A percentile compares a stretch with the other conserved stretches of the same genome.
Conservation (phyloP, 2,329 filamentous ascomycete species). For the Macrophomina pseudophaseolina region DNA sequence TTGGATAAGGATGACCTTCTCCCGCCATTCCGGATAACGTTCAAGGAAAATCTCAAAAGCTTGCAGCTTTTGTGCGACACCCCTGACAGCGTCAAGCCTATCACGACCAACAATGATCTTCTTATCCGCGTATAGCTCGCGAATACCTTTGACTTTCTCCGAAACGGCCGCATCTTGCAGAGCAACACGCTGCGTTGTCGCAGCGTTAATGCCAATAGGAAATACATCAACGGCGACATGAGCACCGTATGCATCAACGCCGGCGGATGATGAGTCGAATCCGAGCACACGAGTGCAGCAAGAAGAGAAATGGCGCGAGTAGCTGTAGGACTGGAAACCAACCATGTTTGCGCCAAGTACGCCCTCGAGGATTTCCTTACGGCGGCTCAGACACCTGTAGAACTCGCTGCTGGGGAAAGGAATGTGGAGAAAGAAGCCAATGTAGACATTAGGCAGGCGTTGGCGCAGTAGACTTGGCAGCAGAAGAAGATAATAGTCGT, state of each 20-base stretch:
- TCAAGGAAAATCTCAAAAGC: slow-evolving; percentile 93
- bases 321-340: slow-evolving; percentile 94
- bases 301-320: slow-evolving; percentile 91
- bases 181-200: slow-evolving; percentile 74
- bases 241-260: slow-evolving; percentile 86
- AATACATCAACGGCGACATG: slow-evolving; percentile 92
- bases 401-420: slow-evolving; percentile 98
- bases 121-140: slow-evolving; percentile 81
- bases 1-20: slow-evolving; percentile 91
- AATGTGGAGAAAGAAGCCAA: slow-evolving; percentile 91
- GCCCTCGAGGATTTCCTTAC: slow-evolving; percentile 89
- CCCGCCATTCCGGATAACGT: slow-evolving; percentile 87
- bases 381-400: slow-evolving; percentile 81
- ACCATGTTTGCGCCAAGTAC: slow-evolving; percentile 90
- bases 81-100: slow-evolving; percentile 88
- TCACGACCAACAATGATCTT: slow-evolving; percentile 96
- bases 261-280: slow-evolving; percentile 84
- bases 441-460: slow-evolving; percentile 84
- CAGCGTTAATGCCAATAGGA: slow-evolving; percentile 92
- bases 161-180: slow-evolving; percentile 73
- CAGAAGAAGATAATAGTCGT: slow-evolving; percentile 92
- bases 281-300: slow-evolving; percentile 90
- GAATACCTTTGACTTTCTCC: slow-evolving; percentile 73
- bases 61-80: slow-evolving; percentile 94
- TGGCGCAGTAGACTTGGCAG: slow-evolving; percentile 88